Evolutionary conservation across 2,329 filamentous ascomycete genomes (phyloP), one percentile per base, ranked within the genome.

Genomic region (Elsinoe australis): DNA sequence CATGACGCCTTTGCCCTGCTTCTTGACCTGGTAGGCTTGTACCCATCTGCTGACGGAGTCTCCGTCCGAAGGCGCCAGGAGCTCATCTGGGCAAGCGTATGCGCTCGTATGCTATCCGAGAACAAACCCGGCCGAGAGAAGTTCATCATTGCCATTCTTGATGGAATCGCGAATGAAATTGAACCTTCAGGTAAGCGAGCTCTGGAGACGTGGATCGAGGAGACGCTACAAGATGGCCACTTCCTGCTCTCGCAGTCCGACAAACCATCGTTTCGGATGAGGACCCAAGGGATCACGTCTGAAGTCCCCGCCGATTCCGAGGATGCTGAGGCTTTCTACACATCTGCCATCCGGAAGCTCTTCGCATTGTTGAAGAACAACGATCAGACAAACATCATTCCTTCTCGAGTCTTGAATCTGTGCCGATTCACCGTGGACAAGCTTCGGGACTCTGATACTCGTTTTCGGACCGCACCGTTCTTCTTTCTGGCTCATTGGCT

Each of bases 141-240:
- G 49, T 83, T 95, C 49, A 75, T 95, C 50, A 82, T 86, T 54
- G 83, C 85, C 39, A 80, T 95, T 26, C 75, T 98, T 44, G 89
- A 92, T 64, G 82, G 87, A 49, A 96, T 88, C 85, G 82, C 86
- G 45, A 75, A 80, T 49, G 85, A 89, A 75, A 81, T 86, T 53
- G 83, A 89, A 64, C 96, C 90, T 89, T 85, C 87, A 32, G 87
- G 87, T 50, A 88, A 84, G 59, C 79, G 83, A 56, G 92, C 88
- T 54, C 81, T 98, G 73, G 89, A 95, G 67, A 85, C 87, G 67
- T 96, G 90, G 64, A 77, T 98, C 9, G 92, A 95, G 85, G 86
- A 92, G 62, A 87, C 94, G 52, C 77, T 98, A 24, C 87, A 95
- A 66, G 85, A 94, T 58, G 92, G 92, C 55, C 84, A 88, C 31